Base-by-base conservation (phyloP, 2,329 filamentous ascomycete species). In the Escovopsis sp. region DNA sequence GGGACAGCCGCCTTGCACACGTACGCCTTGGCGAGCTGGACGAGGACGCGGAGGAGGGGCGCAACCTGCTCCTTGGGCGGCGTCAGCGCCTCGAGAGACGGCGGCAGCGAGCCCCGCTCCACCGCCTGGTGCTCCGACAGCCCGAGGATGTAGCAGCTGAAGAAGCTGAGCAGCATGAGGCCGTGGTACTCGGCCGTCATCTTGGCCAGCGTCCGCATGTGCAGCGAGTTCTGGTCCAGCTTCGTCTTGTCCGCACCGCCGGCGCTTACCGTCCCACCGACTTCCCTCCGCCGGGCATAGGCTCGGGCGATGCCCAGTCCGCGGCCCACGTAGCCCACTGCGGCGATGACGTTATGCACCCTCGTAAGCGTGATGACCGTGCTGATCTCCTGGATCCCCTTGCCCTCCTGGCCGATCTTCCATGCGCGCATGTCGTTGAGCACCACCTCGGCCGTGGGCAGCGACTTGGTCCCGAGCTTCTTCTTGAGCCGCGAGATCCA, bases 381-480 rank as follows among this genome's bases (percentile, higher is more conserved):
- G 27, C 69, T 65, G 39, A 86, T 80, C 45, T 81, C 76, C 17
- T 71, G 68, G 21, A 82, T 66, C 2, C 80, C 81, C 28, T 69
- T 57, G 1, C 79, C 79, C 41, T 79, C 66, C 4, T 66, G 56
- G 5, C 81, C 81, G 19, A 87, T 56, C 5, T 84, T 61, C 63
- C 76, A 76, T 4, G 61, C 76, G 2, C 76, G 67, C 63, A 72
- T 72, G n/a, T 61, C 65, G 13, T 65, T 59, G 3, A 81, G 62
- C 40, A 78, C 76, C 1, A 86, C 64, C 51, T 86, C 79, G 0
- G 79, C 80, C 0, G 80, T 85, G 0, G 80, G 79, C 0, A 86
- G 59, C 1, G 74, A 64, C 32, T 70, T 70, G 0, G 79, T 85
- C 18, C 79, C 80, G 3, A 81, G 63, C 48, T 85, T 86, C 51